Percentiles rank a stretch among this genome's conserved stretches.
Conservation (phyloP, 192 early-diverging fungal species). For the Linnemannia schmuckeri region DNA sequence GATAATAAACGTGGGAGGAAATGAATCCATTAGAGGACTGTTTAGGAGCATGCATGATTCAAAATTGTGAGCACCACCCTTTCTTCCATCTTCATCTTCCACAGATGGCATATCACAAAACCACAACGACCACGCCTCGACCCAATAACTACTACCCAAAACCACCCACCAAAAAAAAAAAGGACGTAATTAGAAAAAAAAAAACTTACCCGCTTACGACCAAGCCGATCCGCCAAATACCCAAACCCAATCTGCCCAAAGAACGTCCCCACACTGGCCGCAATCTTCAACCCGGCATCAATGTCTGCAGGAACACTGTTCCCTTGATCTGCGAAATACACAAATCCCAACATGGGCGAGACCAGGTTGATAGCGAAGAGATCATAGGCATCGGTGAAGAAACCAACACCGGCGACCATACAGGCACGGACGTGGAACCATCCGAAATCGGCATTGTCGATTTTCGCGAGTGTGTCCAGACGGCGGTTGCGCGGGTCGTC, state of each 20-base stretch:
- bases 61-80: too few species aligned
- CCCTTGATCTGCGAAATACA: slow-evolving; percentile 63
- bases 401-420: slow-evolving; percentile 81
- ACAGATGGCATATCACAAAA: not conserved
- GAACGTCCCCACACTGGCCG: slow-evolving; percentile 88
- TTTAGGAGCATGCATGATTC: not conserved
- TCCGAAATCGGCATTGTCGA: slow-evolving; percentile 77
- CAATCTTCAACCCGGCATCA: slow-evolving; percentile 88
- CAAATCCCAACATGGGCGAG: slow-evolving; percentile 83
- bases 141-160: too few species aligned
- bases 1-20: slow-evolving; percentile 1
- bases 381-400: slow-evolving; percentile 95
- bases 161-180: not conserved
- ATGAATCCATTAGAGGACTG: not conserved
- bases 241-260: slow-evolving; percentile 89
- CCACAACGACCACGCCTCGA: not conserved
- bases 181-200: slow-evolving; percentile 3
- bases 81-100: too few species aligned
- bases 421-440: slow-evolving; percentile 82
- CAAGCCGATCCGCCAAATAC: slow-evolving; percentile 85
- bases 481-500: slow-evolving; percentile 36
- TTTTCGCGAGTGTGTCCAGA: slow-evolving; percentile 21
- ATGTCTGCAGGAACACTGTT: slow-evolving; percentile 67
- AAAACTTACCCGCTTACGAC: slow-evolving; percentile 76
- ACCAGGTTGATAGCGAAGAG: slow-evolving; percentile 93